Conservation (phyloP, 192 early-diverging fungal species). For the Coemansia sp. region DNA sequence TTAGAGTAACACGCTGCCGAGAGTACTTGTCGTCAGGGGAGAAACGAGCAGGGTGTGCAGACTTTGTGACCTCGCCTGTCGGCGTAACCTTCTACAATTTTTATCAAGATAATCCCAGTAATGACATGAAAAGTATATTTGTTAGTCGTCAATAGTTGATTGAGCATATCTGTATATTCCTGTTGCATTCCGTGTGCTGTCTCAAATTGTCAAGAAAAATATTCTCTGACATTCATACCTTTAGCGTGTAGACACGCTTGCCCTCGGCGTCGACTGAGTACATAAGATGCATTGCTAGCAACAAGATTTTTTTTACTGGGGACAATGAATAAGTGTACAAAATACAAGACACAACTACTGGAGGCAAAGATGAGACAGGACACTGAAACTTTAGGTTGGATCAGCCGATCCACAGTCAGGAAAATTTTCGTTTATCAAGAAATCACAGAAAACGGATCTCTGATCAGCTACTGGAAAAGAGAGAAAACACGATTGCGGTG, state of each 20-base stretch:
- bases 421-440: slow-evolving; percentile 9
- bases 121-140: neutral
- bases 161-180: neutral
- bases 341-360: neutral
- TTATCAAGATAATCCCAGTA: neutral
- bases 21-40: slow-evolving; percentile 99
- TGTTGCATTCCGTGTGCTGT: neutral
- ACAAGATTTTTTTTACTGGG: neutral
- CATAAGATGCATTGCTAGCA: slow-evolving; percentile 85
- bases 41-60: slow-evolving; percentile 98
- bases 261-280: slow-evolving; percentile 74
- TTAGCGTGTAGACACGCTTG: slow-evolving; percentile 94
- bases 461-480: slow-evolving; percentile 1
- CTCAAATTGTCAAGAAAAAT: neutral
- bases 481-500: too few species aligned
- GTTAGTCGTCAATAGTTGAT: neutral
- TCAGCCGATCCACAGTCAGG: neutral
- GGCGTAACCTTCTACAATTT: slow-evolving; percentile 72
- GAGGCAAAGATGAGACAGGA: too few species aligned
- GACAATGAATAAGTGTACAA: neutral
- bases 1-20: slow-evolving; percentile 93
- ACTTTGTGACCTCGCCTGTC: slow-evolving; percentile 81
- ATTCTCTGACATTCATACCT: slow-evolving; percentile 54
- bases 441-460: neutral
- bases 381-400: neutral